Base-by-base conservation (phyloP, 2,329 filamentous ascomycete species). In the Diplodia intermedia region DNA sequence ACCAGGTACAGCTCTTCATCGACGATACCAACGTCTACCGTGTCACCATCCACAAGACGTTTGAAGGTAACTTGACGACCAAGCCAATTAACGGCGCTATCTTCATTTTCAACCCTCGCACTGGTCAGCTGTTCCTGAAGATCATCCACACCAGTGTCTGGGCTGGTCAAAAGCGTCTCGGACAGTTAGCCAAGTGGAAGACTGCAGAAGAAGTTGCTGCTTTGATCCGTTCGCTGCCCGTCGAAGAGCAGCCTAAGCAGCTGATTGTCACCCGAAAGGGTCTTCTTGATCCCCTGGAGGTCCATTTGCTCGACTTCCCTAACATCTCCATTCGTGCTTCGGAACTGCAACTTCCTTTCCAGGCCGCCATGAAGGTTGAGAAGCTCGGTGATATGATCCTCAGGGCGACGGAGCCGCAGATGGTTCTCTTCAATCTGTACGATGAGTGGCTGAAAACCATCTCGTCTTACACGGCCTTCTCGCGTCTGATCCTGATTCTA, bases 61-160 rank as follows among this genome's bases (percentile, higher is more conserved):
- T 99, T 71, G 95, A 99, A 80, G 95, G 95, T 74, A 99, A 99
- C 78, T 85, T 99, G 87, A 99, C 95, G 0, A 99, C 95, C 1
- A 99, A 99, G 82, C 95, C 95, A 3, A 99, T 99, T 86, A 99
- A 99, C 79, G 95, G 95, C 78, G 95, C 96, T 55, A 98, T 99
- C 78, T 99, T 99, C 85, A 99, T 99, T 77, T 98, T 99, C 88
- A 99, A 99, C 79, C 95, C 96, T n/a, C 89, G 94, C 69, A 99
- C 95, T 65, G 95, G 95, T 62, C 95, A 99, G 77, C 82, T 99
- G 49, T 99, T 99, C 88, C 82, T 99, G 77, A 99, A 99, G 86
- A 98, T 99, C 74, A 99, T 99, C 72, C 96, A 99, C 81, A 99
- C 95, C 1, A 97, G 94, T 76, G 96, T 99, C 33, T 99, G 95